A percentile compares a stretch with the other conserved stretches of the same genome.
phyloP scores from a whole-genome alignment of 768 basidiomycete genomes.

The Rhodocollybia butyracea region DNA sequence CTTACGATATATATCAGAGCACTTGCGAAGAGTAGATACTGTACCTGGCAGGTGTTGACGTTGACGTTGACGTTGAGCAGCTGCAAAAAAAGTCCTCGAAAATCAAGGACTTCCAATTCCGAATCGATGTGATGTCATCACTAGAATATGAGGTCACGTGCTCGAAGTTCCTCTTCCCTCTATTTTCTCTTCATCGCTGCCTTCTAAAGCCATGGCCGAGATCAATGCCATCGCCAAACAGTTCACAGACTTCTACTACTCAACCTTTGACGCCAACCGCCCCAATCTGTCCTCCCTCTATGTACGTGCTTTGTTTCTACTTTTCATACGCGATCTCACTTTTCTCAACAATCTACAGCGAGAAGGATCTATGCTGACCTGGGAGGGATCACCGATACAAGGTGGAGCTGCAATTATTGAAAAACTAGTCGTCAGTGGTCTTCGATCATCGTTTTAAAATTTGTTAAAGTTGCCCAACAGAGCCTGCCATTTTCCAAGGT shows the following conservation, averaged over 20 bases:
- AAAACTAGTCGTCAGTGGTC: conserved; percentile 63
- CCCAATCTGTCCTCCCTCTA: conserved; percentile 60
- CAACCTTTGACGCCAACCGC: conserved; percentile 68
- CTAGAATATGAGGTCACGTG: conserved; percentile 5
- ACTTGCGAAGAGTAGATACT: too few relatives aligned
- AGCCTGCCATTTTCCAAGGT: conserved; percentile 79
- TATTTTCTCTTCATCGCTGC: conserved; percentile 15
- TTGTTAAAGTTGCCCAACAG: conserved; percentile 30
- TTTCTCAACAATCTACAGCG: conserved; percentile 51
- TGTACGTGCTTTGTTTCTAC: conserved; percentile 46
- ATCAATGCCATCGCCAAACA: conserved; percentile 71
- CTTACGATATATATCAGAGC: too few relatives aligned
- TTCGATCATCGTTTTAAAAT: background rate
- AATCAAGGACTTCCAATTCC: background rate
- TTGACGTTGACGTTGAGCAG: too few relatives aligned
- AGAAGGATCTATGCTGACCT: conserved; percentile 78
- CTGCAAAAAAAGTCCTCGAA: too few relatives aligned
- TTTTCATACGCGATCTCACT: conserved; percentile 21
- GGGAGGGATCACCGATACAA: conserved; percentile 59
- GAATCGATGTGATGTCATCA: background rate
- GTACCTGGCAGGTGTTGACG: too few relatives aligned
- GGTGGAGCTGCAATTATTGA: conserved; percentile 57
- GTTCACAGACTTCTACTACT: conserved; percentile 83
- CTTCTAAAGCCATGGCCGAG: conserved; percentile 55
- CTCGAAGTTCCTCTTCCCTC: background rate